Percentiles rank a stretch among this genome's conserved stretches.
phyloP scores from a whole-genome alignment of 495 filamentous ascomycete species.

The Pyronema domesticum region DNA sequence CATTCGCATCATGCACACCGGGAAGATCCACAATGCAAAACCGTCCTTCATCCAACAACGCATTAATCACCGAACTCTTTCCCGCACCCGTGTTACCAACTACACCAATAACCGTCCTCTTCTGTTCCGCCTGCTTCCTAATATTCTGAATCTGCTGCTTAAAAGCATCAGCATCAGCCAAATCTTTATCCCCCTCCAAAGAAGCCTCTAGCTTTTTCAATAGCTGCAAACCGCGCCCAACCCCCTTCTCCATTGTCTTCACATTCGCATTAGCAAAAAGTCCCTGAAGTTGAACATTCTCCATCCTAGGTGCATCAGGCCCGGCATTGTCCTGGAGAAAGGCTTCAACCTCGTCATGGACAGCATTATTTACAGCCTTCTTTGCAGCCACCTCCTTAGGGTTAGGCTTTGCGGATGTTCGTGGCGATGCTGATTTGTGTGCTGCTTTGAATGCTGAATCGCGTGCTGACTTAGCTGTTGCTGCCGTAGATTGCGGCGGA shows the following conservation, averaged over 20 bases:
- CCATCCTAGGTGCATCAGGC: background rate
- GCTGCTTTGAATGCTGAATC: too few species aligned
- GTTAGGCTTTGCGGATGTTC: too few species aligned
- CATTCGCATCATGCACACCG: conserved; percentile 46
- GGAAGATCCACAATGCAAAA: conserved; percentile 50
- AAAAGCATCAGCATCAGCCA: conserved; percentile 13
- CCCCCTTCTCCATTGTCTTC: conserved; percentile 28
- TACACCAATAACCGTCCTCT: conserved; percentile 36
- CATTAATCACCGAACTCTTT: conserved; percentile 45
- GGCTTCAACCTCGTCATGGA: too few species aligned
- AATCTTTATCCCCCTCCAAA: conserved; percentile 8
- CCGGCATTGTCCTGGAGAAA: too few species aligned
- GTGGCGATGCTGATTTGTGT: too few species aligned
- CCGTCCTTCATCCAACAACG: conserved; percentile 37
- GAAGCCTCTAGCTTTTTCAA: conserved; percentile 24
- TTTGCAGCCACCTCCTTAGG: too few species aligned
- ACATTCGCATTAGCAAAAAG: conserved; percentile 26
- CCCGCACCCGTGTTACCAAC: conserved; percentile 42
- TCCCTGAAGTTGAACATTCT: conserved; percentile 25
- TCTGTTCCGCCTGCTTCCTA: conserved; percentile 29
- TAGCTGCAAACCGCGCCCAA: conserved; percentile 25
- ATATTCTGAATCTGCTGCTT: conserved; percentile 27
- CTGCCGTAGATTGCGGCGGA: too few species aligned
- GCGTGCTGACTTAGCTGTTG: too few species aligned
- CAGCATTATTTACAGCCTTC: too few species aligned